These are phyloP conservation scores for Lachnellula occidentalis DNA, from an alignment of 2,329 filamentous ascomycete genomes.

Conservation along the genomic window DNA sequence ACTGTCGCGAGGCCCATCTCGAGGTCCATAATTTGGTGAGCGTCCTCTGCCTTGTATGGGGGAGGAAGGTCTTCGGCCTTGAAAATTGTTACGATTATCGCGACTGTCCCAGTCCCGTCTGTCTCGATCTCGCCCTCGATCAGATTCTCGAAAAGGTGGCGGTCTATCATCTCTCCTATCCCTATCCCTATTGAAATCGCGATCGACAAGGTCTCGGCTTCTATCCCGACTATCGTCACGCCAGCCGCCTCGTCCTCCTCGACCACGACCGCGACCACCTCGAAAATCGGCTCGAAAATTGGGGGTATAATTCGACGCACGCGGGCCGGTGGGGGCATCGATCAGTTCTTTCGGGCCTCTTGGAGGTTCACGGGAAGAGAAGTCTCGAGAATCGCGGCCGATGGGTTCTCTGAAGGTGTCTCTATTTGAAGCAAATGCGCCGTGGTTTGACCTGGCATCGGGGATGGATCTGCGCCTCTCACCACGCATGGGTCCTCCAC, in stretches of 20 bases:
- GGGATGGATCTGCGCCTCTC: constrained; percentile 28
- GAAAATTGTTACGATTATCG: constrained; percentile 39
- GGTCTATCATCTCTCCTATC: constrained; percentile 47
- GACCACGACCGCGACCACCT: constrained; percentile 49
- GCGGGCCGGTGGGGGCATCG: constrained; percentile 57
- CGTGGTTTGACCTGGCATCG: constrained; percentile 33
- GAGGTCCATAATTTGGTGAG: constrained; percentile 60
- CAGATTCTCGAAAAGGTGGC: constrained; percentile 46
- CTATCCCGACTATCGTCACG: constrained; percentile 41
- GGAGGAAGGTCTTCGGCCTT: constrained; percentile 57
- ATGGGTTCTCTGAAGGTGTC: constrained; percentile 50
- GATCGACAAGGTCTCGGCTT: constrained; percentile 22
- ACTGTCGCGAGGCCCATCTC: constrained; percentile 32
- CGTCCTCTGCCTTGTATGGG: constrained; percentile 53
- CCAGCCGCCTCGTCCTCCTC: constrained; percentile 42
- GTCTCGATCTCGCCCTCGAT: constrained; percentile 50
- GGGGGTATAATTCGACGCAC: constrained; percentile 59
- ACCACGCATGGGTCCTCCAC: constrained; percentile 21
- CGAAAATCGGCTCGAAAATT: constrained; percentile 51
- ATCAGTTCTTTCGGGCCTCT: constrained; percentile 74
- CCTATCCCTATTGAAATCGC: constrained; percentile 42
- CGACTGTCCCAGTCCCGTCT: constrained; percentile 46
- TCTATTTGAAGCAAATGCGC: constrained; percentile 55
- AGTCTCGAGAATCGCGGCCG: constrained; percentile 28
- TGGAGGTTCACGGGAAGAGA: constrained; percentile 63